These are phyloP conservation scores for Candida loeiensis DNA, from an alignment of 805 yeast genomes.

Conservation along the genomic window DNA sequence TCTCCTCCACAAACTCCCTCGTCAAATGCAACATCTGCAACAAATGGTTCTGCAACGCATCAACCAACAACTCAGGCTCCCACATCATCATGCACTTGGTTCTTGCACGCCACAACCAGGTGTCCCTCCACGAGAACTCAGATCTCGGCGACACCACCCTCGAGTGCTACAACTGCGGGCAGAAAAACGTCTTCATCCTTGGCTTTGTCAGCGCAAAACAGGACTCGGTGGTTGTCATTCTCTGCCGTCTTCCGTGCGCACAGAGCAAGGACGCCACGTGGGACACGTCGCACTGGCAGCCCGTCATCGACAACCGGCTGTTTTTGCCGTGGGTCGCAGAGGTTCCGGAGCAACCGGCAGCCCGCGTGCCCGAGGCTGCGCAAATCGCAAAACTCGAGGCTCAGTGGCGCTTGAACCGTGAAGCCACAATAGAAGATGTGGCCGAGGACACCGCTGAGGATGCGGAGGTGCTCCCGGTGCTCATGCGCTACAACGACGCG, in stretches of 20 bases:
- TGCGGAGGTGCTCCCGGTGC: conserved; percentile 63
- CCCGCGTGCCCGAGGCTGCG: conserved; percentile 54
- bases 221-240: conserved; percentile 79
- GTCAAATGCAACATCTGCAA: conserved; percentile 73
- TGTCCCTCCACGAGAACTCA: conserved; percentile 72
- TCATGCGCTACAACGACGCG: conserved; percentile 77
- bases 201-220: conserved; percentile 87
- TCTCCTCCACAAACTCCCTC: conserved; percentile 59
- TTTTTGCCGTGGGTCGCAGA: conserved; percentile 80
- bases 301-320: conserved; percentile 75
- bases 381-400: conserved; percentile 74
- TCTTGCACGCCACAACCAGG: conserved; percentile 69
- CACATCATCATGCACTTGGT: conserved; percentile 87
- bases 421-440: conserved; percentile 68
- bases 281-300: conserved; percentile 87
- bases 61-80: conserved; percentile 54
- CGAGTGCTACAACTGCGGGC: conserved; percentile 91
- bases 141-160: conserved; percentile 82
- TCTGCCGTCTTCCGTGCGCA: conserved; percentile 88
- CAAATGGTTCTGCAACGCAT: conserved; percentile 88
- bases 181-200: conserved; percentile 69
- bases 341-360: conserved; percentile 61
- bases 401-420: conserved; percentile 71
- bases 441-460: conserved; percentile 44
- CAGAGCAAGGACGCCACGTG: conserved; percentile 71